Evolutionary conservation across 306 rosid species (phyloP).

Genomic region (Quercus glauca): DNA sequence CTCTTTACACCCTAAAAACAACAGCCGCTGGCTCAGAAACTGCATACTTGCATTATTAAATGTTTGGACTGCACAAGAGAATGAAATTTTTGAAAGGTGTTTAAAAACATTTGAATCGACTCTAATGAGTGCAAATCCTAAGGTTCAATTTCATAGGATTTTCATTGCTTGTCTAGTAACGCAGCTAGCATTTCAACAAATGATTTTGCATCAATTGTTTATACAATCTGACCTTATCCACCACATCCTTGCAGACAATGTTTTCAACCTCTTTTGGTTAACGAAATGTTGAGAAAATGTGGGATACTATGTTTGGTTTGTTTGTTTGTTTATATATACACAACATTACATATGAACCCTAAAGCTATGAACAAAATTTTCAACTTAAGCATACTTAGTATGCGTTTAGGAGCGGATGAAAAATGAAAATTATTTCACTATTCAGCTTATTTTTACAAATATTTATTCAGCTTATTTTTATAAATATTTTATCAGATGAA

Average conservation of each 20-base stretch:
- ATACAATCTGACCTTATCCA: constrained; percentile 37
- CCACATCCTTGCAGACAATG: constrained; percentile 85
- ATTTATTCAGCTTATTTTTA: too few species aligned
- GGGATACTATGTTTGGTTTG: too few species aligned
- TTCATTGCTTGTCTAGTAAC: not conserved
- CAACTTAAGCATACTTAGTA: too few species aligned
- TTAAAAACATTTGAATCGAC: not conserved
- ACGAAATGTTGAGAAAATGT: too few species aligned
- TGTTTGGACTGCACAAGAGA: constrained; percentile 16
- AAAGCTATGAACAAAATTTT: too few species aligned
- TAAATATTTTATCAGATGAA: too few species aligned
- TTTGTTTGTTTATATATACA: too few species aligned
- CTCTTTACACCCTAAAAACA: constrained; percentile 82
- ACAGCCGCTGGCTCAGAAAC: constrained; percentile 53
- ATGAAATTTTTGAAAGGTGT: not conserved
- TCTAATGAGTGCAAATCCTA: not conserved
- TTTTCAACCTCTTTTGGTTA: constrained; percentile 84
- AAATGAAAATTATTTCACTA: too few species aligned
- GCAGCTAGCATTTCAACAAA: not conserved
- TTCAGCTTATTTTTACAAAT: too few species aligned
- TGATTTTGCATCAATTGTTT: not conserved
- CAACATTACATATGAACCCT: too few species aligned
- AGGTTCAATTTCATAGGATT: not conserved
- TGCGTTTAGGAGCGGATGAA: too few species aligned
- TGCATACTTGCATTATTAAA: constrained; percentile 4